Conservation (phyloP, 805 yeast genomes). For the Nakazawaea sp. region DNA sequence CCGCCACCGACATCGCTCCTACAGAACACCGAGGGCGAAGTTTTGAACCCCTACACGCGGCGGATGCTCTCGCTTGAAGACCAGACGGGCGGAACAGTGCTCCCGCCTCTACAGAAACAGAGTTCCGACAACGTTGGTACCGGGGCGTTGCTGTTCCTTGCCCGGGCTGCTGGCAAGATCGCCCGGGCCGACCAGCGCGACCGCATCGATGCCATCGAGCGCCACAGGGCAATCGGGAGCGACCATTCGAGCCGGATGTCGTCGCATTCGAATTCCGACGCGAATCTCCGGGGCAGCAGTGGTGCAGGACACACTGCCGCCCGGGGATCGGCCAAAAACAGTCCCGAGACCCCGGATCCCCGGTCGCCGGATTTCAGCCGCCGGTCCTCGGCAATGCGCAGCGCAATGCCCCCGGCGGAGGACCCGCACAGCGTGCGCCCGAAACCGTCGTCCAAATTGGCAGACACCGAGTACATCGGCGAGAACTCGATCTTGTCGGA, state of each 20-base stretch:
- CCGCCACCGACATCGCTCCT: slow-evolving; percentile 9
- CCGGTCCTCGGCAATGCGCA: not conserved
- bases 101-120: not conserved
- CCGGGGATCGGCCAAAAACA: not conserved
- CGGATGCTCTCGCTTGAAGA: slow-evolving; percentile 9
- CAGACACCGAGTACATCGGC: slow-evolving; percentile 63
- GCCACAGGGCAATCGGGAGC: slow-evolving; percentile 41
- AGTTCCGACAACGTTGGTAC: not conserved
- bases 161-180: slow-evolving; percentile 73
- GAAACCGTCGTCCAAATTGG: slow-evolving; percentile 36
- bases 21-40: slow-evolving; percentile 3
- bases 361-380: not conserved
- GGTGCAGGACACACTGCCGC: not conserved
- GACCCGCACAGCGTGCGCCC: slow-evolving; percentile 37
- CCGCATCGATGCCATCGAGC: slow-evolving; percentile 43
- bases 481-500: slow-evolving; percentile 51
- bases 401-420: slow-evolving; percentile 35
- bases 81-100: not conserved
- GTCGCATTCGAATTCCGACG: not conserved
- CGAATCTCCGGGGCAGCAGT: not conserved
- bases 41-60: slow-evolving; percentile 7
- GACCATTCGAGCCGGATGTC: not conserved
- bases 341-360: slow-evolving; percentile 6
- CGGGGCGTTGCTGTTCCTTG: slow-evolving; percentile 65
- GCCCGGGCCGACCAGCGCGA: slow-evolving; percentile 65